A percentile compares a stretch with the other conserved stretches of the same genome.
Conservation (phyloP, 2,329 filamentous ascomycete genomes). For the Cryphonectria radicalis region DNA sequence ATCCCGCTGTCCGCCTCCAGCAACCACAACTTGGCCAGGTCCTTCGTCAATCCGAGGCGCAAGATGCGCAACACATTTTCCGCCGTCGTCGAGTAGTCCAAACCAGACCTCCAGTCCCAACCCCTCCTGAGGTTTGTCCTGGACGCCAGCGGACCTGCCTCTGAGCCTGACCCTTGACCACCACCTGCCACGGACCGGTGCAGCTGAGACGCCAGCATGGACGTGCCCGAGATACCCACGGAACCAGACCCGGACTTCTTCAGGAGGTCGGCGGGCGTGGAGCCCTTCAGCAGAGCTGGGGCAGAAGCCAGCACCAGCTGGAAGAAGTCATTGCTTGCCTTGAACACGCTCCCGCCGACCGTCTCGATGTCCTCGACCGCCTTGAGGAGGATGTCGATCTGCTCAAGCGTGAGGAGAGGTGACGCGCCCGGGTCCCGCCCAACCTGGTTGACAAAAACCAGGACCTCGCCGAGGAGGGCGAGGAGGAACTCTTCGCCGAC, state of each 20-base stretch:
- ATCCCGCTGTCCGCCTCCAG: conserved; percentile 59
- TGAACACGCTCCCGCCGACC: conserved; percentile 70
- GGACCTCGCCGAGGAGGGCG: conserved; percentile 74
- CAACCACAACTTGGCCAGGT: conserved; percentile 72
- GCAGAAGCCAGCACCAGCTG: conserved; percentile 73
- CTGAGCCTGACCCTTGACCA: background rate
- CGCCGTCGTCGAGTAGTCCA: conserved; percentile 62
- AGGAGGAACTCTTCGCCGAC: conserved; percentile 88
- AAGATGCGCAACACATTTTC: conserved; percentile 74
- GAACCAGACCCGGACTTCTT: conserved; percentile 59
- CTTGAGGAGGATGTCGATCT: conserved; percentile 76
- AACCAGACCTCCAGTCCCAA: conserved; percentile 69
- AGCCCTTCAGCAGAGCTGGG: conserved; percentile 60
- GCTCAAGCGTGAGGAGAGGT: conserved; percentile 66
- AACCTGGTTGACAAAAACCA: conserved; percentile 71
- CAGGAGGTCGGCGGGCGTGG: conserved; percentile 69
- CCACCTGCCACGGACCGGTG: conserved; percentile 64
- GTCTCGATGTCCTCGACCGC: conserved; percentile 81
- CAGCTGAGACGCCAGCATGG: conserved; percentile 68
- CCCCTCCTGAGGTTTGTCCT: conserved; percentile 79
- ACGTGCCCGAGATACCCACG: conserved; percentile 74
- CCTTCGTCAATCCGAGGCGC: conserved; percentile 73
- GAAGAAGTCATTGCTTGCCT: conserved; percentile 78
- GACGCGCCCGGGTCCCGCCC: conserved; percentile 34
- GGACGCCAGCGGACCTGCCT: conserved; percentile 47